Conservation (phyloP, 2,329 filamentous ascomycete genomes). For the Ophiostoma ips region DNA sequence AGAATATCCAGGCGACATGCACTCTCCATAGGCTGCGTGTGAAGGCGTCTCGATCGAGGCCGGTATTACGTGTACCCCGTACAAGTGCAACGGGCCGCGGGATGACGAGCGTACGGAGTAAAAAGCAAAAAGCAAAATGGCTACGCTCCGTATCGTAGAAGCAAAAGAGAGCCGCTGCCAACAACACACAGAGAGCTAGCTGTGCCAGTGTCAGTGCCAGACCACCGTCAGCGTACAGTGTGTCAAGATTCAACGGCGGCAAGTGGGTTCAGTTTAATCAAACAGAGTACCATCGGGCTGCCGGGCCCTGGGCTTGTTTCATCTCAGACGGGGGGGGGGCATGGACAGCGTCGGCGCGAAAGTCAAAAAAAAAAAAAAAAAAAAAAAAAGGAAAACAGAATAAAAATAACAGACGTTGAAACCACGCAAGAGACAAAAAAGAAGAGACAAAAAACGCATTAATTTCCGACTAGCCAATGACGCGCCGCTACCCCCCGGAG, state of each 20-base stretch:
- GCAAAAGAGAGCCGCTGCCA: background rate
- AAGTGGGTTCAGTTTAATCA: conserved; percentile 6
- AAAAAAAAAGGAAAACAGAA: background rate
- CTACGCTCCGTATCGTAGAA: background rate
- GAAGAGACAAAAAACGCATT: background rate
- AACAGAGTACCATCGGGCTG: conserved; percentile 6
- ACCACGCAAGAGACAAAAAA: background rate
- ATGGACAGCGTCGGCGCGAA: background rate
- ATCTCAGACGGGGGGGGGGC: background rate
- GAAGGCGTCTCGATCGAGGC: no score
- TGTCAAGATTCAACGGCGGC: background rate
- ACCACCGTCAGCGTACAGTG: no score
- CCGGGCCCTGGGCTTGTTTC: conserved; percentile 1
- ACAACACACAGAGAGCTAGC: no score
- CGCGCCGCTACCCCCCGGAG: background rate
- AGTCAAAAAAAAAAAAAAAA: background rate
- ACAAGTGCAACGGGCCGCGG: no score
- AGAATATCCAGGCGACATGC: no score
- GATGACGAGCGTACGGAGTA: no score
- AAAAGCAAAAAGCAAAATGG: no score
- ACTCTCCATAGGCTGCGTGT: no score
- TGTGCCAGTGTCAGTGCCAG: no score
- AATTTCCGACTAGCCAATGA: conserved; percentile 10
- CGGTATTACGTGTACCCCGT: no score
- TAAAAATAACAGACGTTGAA: background rate